Percentiles rank a stretch among this genome's conserved stretches.
Conservation (phyloP, 495 filamentous ascomycete species). For the Penicillium odoratum region DNA sequence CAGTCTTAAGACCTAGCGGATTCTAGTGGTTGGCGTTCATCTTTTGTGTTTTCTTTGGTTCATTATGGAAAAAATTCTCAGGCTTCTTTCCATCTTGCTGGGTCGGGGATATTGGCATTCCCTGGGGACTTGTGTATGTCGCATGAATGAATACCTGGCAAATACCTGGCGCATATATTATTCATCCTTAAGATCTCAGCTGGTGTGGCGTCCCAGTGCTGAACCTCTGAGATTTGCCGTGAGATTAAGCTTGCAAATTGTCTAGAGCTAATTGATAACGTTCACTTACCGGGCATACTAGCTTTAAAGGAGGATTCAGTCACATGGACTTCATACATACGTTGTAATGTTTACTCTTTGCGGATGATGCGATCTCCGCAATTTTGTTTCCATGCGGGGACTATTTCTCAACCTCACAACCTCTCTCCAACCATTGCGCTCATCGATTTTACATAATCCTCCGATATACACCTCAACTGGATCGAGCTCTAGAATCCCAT, state of each 20-base stretch:
- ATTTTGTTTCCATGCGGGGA: slow-evolving; percentile 27
- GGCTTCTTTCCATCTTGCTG: slow-evolving; percentile 20
- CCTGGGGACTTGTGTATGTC: slow-evolving; percentile 9
- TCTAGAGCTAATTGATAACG: not conserved
- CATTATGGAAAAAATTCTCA: slow-evolving; percentile 20
- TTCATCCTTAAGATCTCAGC: not conserved
- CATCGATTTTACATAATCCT: not conserved
- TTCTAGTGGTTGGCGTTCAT: slow-evolving; percentile 37
- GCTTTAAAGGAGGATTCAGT: not conserved
- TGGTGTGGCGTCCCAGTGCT: not conserved
- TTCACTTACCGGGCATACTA: not conserved
- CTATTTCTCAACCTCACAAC: slow-evolving; percentile 7
- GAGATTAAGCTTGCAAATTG: not conserved
- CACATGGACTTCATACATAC: not conserved
- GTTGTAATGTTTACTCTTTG: not conserved
- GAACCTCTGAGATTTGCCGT: not conserved
- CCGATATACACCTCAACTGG: not conserved
- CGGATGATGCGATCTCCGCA: slow-evolving; percentile 17
- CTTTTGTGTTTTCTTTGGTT: slow-evolving; percentile 23
- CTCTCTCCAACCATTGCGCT: slow-evolving; percentile 4
- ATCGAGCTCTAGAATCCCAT: not conserved
- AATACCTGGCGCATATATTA: slow-evolving; percentile 9
- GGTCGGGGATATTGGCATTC: slow-evolving; percentile 8
- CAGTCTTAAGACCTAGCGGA: slow-evolving; percentile 23
- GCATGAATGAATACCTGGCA: slow-evolving; percentile 12